These are phyloP conservation scores for Silene noctiflora DNA, from an alignment of 179 eudicot species.

Conservation along the genomic window DNA sequence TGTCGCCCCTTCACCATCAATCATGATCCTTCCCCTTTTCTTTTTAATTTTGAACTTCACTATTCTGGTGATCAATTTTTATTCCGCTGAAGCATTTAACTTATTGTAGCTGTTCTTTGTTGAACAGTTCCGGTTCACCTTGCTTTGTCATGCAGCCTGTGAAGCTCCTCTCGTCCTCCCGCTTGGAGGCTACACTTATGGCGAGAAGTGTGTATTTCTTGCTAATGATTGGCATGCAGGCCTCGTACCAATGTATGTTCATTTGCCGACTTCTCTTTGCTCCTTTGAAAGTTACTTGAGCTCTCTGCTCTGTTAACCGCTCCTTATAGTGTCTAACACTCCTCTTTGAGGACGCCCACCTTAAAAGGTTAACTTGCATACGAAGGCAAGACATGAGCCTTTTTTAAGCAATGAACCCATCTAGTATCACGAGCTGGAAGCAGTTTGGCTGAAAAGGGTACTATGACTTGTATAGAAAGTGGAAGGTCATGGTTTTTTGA, in stretches of 20 bases:
- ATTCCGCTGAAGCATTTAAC: slow-evolving; percentile 14
- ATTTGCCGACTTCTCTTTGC: neutral
- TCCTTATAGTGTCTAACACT: too few species aligned
- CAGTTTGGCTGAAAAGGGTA: too few species aligned
- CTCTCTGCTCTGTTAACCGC: neutral
- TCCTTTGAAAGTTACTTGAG: neutral
- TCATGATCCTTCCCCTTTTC: too few species aligned
- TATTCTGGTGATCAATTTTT: neutral
- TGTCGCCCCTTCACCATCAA: neutral
- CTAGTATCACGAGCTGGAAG: too few species aligned
- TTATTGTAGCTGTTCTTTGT: slow-evolving; percentile 20
- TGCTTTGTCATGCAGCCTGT: slow-evolving; percentile 96
- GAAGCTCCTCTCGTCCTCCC: slow-evolving; percentile 99
- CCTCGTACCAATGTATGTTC: slow-evolving; percentile 82
- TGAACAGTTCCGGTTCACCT: slow-evolving; percentile 89
- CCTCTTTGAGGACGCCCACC: too few species aligned
- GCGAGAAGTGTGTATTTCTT: slow-evolving; percentile 80
- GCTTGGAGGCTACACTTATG: slow-evolving; percentile 86
- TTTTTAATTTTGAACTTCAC: too few species aligned
- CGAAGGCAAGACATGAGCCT: too few species aligned
- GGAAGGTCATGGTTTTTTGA: too few species aligned
- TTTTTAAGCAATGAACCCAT: too few species aligned
- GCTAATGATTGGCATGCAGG: slow-evolving; percentile 99
- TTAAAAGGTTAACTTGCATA: too few species aligned
- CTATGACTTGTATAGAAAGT: too few species aligned